Evolutionary conservation across 305 asterid species (phyloP).

Genomic region (Rubia tinctorum): DNA sequence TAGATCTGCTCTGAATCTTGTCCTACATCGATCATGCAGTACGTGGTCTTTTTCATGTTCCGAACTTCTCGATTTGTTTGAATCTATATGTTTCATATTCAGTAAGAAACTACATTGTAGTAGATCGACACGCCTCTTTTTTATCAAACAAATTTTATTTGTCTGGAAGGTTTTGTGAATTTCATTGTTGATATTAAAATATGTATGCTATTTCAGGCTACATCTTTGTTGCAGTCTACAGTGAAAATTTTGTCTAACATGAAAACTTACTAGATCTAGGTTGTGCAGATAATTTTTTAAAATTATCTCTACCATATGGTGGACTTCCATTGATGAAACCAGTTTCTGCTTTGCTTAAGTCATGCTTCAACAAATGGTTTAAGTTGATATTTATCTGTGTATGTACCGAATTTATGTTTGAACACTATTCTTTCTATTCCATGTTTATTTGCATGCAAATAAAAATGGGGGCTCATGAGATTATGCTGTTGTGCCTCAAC

Average conservation of each 20-base stretch:
- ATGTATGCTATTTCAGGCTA: neutral
- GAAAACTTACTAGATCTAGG: neutral
- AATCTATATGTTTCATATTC: no score
- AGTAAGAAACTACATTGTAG: no score
- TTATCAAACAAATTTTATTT: neutral
- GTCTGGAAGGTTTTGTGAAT: neutral
- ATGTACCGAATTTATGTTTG: no score
- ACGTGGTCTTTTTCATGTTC: no score
- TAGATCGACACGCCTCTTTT: neutral
- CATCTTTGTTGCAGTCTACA: neutral
- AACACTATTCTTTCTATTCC: no score
- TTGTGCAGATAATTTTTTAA: neutral
- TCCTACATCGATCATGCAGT: constrained; percentile 65
- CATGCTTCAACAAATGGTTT: neutral
- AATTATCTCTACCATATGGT: no score
- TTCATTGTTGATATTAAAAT: neutral
- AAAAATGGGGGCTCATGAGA: no score
- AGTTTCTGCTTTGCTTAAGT: neutral
- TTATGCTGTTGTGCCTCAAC: no score
- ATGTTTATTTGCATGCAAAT: no score
- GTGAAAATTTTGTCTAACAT: neutral
- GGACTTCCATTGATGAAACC: neutral
- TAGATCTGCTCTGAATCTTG: constrained; percentile 1
- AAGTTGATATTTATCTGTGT: no score
- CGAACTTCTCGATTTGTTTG: no score